Evolutionary conservation across 2,329 filamentous ascomycete genomes (phyloP).

Genomic region (Aspergillus tamarii): DNA sequence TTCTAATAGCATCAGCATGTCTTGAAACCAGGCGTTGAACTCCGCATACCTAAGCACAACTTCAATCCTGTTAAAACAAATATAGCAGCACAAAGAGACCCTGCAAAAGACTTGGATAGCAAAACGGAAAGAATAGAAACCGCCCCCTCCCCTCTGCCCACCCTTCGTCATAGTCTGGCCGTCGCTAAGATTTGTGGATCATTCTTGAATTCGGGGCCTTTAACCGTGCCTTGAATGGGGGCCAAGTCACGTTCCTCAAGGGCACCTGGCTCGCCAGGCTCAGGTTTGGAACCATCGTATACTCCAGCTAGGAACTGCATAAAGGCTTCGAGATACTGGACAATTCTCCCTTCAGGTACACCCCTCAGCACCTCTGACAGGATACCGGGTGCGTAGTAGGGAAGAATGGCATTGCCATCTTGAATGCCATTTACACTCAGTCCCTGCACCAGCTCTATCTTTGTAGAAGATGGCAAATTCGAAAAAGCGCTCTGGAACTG

Average conservation of each 20-base stretch:
- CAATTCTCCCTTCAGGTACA: slow-evolving; percentile 17
- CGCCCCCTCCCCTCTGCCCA: too few relatives aligned
- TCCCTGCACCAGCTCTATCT: slow-evolving; percentile 28
- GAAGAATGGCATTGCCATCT: slow-evolving; percentile 38
- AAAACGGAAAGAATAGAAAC: background rate
- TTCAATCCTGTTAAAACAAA: background rate
- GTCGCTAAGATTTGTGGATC: slow-evolving; percentile 13
- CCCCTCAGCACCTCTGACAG: slow-evolving; percentile 34
- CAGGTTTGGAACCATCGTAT: slow-evolving; percentile 10
- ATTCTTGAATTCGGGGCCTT: slow-evolving; percentile 9
- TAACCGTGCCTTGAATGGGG: slow-evolving; percentile 15
- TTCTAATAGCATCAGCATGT: background rate
- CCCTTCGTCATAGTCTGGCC: background rate
- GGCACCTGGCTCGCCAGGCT: background rate
- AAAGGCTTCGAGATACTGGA: slow-evolving; percentile 13
- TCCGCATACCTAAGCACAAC: background rate
- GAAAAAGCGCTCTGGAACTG: slow-evolving; percentile 34
- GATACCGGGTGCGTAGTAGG: slow-evolving; percentile 45
- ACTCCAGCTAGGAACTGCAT: slow-evolving; percentile 20
- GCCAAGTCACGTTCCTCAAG: slow-evolving; percentile 19
- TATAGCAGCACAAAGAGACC: background rate
- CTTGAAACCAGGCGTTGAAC: background rate
- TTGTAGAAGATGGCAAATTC: slow-evolving; percentile 20
- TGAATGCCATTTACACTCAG: slow-evolving; percentile 41
- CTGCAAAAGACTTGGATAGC: background rate